A percentile compares a stretch with the other conserved stretches of the same genome.
Evolutionary conservation across 2,329 filamentous ascomycete genomes (phyloP).

Genomic region (Colletotrichum lupini): DNA sequence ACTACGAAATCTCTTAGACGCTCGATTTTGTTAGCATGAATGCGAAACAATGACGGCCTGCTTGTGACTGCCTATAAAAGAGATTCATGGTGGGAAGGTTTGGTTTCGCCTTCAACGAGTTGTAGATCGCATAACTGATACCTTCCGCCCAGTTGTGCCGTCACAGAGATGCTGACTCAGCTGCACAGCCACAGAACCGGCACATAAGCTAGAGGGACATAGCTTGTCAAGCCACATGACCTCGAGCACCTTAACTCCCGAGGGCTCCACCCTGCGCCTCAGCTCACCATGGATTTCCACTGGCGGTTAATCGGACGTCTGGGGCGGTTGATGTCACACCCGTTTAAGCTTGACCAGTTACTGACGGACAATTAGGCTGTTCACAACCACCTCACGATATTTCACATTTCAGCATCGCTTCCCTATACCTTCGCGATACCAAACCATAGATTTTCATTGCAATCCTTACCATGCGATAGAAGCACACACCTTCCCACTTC

Average conservation of each 20-base stretch:
- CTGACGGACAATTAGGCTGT: neutral
- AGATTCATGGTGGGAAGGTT: too few relatives aligned
- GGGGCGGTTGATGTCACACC: conserved; percentile 8
- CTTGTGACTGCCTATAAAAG: too few relatives aligned
- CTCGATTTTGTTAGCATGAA: too few relatives aligned
- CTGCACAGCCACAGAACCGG: neutral
- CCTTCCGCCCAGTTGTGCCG: too few relatives aligned
- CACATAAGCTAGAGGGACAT: neutral
- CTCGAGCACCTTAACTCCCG: neutral
- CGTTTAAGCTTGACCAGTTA: neutral
- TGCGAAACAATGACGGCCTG: too few relatives aligned
- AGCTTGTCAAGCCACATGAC: neutral
- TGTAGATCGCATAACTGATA: too few relatives aligned
- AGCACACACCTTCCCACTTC: neutral
- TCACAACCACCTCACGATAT: neutral
- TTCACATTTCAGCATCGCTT: neutral
- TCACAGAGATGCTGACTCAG: too few relatives aligned
- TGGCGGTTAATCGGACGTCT: neutral
- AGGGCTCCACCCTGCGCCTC: conserved; percentile 1
- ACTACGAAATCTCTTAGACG: too few relatives aligned
- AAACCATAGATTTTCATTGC: too few relatives aligned
- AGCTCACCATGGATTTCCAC: neutral
- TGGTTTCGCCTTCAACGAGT: too few relatives aligned
- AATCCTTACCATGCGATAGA: neutral
- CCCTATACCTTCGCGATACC: neutral